Percentiles rank a stretch among this genome's conserved stretches.
Evolutionary conservation across 2,329 filamentous ascomycete species (phyloP).

Genomic region (Xylaria sp.): DNA sequence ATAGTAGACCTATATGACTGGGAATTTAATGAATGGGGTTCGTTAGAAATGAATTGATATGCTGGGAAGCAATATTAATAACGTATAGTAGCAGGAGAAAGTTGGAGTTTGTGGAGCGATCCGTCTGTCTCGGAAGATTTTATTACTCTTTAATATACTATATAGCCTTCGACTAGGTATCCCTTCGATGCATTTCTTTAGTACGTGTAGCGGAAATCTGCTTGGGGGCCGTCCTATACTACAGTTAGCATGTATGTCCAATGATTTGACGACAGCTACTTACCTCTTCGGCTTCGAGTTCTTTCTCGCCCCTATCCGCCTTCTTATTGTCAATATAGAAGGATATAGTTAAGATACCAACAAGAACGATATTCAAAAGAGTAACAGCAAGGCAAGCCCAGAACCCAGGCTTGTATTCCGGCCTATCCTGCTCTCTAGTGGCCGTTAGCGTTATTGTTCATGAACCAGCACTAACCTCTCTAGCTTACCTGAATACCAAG

Average conservation of each 20-base stretch:
- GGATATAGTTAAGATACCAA: slow-evolving; percentile 53
- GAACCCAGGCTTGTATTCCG: slow-evolving; percentile 63
- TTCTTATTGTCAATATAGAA: slow-evolving; percentile 59
- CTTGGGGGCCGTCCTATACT: slow-evolving; percentile 52
- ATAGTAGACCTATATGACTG: background rate
- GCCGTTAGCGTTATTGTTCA: slow-evolving; percentile 14
- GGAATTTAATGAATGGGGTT: background rate
- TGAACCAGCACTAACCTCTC: background rate
- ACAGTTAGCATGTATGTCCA: slow-evolving; percentile 17
- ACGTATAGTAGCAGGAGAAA: background rate
- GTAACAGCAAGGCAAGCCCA: slow-evolving; percentile 65
- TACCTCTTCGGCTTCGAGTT: slow-evolving; percentile 62
- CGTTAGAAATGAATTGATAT: background rate
- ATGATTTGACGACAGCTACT: slow-evolving; percentile 43
- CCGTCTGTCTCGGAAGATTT: background rate
- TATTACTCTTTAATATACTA: background rate
- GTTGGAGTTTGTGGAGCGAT: background rate
- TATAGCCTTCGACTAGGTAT: background rate
- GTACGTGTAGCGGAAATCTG: slow-evolving; percentile 56
- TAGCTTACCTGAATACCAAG: slow-evolving; percentile 70
- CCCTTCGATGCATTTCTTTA: slow-evolving; percentile 33
- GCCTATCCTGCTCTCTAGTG: slow-evolving; percentile 56
- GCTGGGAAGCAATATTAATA: background rate
- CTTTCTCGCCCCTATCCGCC: slow-evolving; percentile 64
- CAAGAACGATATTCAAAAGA: slow-evolving; percentile 58